These are phyloP conservation scores for Catharanthus roseus DNA, from an alignment of 257 asterid species.

Conservation along the genomic window DNA sequence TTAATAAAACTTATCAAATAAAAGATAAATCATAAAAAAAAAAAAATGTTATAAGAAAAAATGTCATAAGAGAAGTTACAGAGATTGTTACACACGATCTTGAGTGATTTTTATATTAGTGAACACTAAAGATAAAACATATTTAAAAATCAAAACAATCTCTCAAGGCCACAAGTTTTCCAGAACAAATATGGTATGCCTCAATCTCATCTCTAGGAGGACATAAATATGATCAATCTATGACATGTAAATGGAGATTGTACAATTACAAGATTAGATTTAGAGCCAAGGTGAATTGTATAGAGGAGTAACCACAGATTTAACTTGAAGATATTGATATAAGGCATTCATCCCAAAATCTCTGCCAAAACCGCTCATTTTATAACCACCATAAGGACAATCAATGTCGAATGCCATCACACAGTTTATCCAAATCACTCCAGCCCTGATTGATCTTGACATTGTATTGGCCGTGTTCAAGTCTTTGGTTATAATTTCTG, in stretches of 20 bases:
- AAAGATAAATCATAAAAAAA: too few relatives aligned
- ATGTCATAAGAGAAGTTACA: too few relatives aligned
- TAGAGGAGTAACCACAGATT: conserved; percentile 61
- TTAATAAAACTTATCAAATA: too few relatives aligned
- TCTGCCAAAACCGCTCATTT: conserved; percentile 79
- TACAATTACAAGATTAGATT: neutral
- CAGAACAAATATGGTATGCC: too few relatives aligned
- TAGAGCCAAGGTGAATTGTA: conserved; percentile 44
- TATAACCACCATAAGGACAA: conserved; percentile 62
- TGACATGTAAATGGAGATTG: neutral
- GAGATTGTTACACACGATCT: too few relatives aligned
- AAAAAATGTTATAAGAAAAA: too few relatives aligned
- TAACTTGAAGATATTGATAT: conserved; percentile 41
- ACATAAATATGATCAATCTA: too few relatives aligned
- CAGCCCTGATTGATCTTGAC: conserved; percentile 62
- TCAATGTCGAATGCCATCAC: conserved; percentile 43
- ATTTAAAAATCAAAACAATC: too few relatives aligned
- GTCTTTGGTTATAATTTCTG: conserved; percentile 61
- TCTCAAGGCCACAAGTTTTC: too few relatives aligned
- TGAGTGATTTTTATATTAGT: too few relatives aligned
- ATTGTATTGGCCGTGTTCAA: conserved; percentile 60
- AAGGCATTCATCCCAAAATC: conserved; percentile 58
- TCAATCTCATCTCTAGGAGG: too few relatives aligned
- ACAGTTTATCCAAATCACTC: conserved; percentile 66
- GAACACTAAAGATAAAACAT: too few relatives aligned